These are phyloP conservation scores for Geoglossum glabrum DNA, from an alignment of 495 filamentous ascomycete species.

Conservation along the genomic window DNA sequence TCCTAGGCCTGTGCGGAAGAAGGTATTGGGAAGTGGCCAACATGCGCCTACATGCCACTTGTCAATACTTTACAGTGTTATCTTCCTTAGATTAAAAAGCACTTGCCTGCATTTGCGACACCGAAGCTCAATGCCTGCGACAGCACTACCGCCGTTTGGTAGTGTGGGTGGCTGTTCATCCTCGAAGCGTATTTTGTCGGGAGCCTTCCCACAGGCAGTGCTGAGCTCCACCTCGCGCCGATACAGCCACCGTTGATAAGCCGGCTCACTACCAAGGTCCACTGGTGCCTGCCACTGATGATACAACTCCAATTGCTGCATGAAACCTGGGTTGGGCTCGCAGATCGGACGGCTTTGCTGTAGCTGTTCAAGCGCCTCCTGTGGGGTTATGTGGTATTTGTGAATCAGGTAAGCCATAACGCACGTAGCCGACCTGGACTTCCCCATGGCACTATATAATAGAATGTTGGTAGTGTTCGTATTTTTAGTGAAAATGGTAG, in stretches of 20 bases:
- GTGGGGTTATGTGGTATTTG: conserved; percentile 31
- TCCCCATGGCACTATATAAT: conserved; percentile 68
- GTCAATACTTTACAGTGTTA: background rate
- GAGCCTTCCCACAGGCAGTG: conserved; percentile 47
- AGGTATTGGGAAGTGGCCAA: conserved; percentile 45
- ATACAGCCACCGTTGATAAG: conserved; percentile 82
- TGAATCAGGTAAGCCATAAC: conserved; percentile 73
- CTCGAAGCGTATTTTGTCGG: conserved; percentile 60
- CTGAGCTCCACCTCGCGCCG: conserved; percentile 54
- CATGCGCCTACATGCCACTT: conserved; percentile 25
- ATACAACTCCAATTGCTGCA: conserved; percentile 71
- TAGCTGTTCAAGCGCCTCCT: conserved; percentile 40
- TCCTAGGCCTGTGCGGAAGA: conserved; percentile 27
- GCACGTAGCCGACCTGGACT: conserved; percentile 73
- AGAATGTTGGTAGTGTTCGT: conserved; percentile 1
- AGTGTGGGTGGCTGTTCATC: conserved; percentile 36
- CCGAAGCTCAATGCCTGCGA: conserved; percentile 24
- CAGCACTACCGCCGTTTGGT: background rate
- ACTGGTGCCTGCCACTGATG: conserved; percentile 58
- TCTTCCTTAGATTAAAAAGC: background rate
- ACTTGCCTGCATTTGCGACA: conserved; percentile 33
- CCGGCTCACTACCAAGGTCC: conserved; percentile 43
- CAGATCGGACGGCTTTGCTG: conserved; percentile 45
- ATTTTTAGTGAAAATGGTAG: background rate
- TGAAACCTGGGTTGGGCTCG: conserved; percentile 79